Evolutionary conservation across 1,284 basidiomycete species (phyloP).

Genomic region (Baeospora myosura): DNA sequence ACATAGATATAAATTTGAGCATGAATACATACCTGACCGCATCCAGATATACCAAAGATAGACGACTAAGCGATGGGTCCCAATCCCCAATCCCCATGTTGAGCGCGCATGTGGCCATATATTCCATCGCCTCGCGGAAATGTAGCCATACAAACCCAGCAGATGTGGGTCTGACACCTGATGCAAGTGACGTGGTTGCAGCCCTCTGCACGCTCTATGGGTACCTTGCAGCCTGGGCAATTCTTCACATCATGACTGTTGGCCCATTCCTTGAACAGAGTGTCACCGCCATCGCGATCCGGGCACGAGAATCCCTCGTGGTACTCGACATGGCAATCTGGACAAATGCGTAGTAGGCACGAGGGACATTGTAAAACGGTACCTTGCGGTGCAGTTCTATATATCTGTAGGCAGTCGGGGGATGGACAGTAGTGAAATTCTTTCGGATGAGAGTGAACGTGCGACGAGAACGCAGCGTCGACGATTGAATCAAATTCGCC

Average conservation of each 20-base stretch:
- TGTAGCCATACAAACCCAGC: constrained; percentile 66
- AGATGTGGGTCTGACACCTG: constrained; percentile 64
- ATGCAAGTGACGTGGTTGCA: constrained; percentile 74
- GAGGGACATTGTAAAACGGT: constrained; percentile 61
- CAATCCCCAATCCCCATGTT: constrained; percentile 45
- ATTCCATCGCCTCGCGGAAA: constrained; percentile 53
- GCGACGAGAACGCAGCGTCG: constrained; percentile 47
- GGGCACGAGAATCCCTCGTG: constrained; percentile 61
- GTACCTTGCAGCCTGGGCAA: constrained; percentile 60
- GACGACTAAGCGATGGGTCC: constrained; percentile 3
- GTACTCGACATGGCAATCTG: constrained; percentile 53
- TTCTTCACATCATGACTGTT: constrained; percentile 53
- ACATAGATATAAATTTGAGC: no score
- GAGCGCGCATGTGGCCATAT: constrained; percentile 49
- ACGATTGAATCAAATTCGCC: constrained; percentile 46
- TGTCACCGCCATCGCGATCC: constrained; percentile 44
- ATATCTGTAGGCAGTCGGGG: constrained; percentile 66
- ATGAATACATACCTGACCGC: no score
- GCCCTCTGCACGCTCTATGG: constrained; percentile 63
- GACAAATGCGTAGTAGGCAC: constrained; percentile 62
- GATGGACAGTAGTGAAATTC: constrained; percentile 70
- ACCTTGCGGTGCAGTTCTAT: constrained; percentile 43
- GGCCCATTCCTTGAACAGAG: constrained; percentile 54
- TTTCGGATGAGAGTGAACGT: constrained; percentile 46
- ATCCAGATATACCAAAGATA: no score